Conservation (phyloP, 768 basidiomycete genomes). For the Calocera viscosa region DNA sequence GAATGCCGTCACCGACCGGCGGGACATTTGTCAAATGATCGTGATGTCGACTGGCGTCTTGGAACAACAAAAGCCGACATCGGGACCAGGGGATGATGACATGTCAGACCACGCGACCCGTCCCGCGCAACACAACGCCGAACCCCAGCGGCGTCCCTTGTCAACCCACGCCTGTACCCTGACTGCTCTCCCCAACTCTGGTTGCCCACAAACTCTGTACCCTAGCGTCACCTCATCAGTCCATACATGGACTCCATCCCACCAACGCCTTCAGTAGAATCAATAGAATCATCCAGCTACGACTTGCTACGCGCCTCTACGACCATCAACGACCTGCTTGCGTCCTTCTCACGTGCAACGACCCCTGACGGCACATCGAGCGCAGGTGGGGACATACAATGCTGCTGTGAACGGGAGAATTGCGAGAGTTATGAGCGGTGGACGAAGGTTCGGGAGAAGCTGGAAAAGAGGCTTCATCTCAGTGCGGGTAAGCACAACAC, state of each 20-base stretch:
- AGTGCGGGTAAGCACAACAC: slow-evolving; percentile 59
- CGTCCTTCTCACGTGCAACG: slow-evolving; percentile 51
- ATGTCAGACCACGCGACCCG: background rate
- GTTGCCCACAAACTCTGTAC: background rate
- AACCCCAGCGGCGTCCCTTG: background rate
- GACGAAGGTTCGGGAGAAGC: slow-evolving; percentile 48
- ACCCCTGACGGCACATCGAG: slow-evolving; percentile 52
- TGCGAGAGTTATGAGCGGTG: slow-evolving; percentile 56
- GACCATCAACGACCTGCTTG: slow-evolving; percentile 67
- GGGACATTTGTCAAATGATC: background rate
- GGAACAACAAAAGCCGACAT: background rate
- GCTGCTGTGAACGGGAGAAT: slow-evolving; percentile 54
- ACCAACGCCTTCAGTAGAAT: background rate
- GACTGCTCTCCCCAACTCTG: background rate
- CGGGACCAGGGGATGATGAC: background rate
- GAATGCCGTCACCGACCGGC: background rate
- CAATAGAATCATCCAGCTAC: background rate
- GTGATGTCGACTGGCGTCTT: background rate
- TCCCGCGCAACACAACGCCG: background rate
- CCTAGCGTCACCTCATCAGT: background rate
- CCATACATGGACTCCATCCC: slow-evolving; percentile 7
- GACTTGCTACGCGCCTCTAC: slow-evolving; percentile 32
- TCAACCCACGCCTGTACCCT: too few species aligned
- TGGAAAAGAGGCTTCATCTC: slow-evolving; percentile 66
- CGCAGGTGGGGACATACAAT: slow-evolving; percentile 29